A percentile compares a stretch with the other conserved stretches of the same genome.
phyloP scores from a whole-genome alignment of 345 rosid species.

The Eucalyptus erythrocorys region DNA sequence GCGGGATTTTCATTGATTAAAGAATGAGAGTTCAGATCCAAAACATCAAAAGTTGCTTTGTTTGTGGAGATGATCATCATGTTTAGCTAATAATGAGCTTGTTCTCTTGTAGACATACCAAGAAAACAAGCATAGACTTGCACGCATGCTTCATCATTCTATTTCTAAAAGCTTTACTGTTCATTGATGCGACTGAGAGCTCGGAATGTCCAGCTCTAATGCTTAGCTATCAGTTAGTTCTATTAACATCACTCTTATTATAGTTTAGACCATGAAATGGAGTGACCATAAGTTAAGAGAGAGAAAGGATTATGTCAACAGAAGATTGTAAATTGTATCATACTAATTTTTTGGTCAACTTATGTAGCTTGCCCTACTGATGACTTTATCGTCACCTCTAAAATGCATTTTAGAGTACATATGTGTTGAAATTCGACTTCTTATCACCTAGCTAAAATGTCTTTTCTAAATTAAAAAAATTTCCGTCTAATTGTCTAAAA shows the following conservation, averaged over 20 bases:
- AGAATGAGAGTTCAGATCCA: not conserved
- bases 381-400: not conserved
- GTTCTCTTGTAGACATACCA: not conserved
- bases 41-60: not conserved
- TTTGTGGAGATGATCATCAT: not conserved
- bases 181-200: not conserved
- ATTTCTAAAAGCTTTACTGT: not conserved
- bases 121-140: not conserved
- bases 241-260: not conserved
- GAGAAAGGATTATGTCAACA: not conserved
- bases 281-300: not conserved
- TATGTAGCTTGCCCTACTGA: not conserved
- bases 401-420: not conserved
- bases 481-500: accelerated
- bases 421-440: not conserved
- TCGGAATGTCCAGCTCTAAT: not conserved
- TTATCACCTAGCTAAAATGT: not conserved
- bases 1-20: not conserved
- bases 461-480: not conserved
- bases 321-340: not conserved
- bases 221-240: not conserved
- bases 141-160: not conserved
- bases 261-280: not conserved
- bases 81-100: not conserved
- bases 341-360: not conserved